These are phyloP conservation scores for Leonotis leonurus DNA, from an alignment of 257 asterid species.

Conservation along the genomic window DNA sequence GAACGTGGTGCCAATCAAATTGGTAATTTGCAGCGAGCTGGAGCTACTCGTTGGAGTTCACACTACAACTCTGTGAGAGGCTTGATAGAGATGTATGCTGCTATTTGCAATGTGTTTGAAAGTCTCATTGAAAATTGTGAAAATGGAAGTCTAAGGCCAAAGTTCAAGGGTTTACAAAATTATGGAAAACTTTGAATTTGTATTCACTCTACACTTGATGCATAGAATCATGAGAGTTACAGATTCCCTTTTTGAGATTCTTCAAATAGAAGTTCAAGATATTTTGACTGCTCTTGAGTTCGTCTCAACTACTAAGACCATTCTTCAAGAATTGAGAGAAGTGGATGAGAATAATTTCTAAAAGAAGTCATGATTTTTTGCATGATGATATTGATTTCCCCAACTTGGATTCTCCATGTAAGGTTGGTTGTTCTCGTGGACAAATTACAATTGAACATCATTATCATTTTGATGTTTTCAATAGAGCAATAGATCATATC, in stretches of 20 bases:
- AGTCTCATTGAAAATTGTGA: neutral
- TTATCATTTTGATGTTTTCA: too few relatives aligned
- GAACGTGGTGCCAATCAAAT: too few relatives aligned
- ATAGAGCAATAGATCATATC: too few relatives aligned
- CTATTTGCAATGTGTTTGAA: neutral
- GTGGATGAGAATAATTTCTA: neutral
- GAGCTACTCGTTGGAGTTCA: slow-evolving; percentile 2
- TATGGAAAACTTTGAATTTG: neutral
- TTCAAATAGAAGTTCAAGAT: neutral
- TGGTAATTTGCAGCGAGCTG: neutral
- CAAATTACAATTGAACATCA: too few relatives aligned
- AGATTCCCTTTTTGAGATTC: neutral
- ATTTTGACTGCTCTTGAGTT: neutral
- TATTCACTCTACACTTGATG: neutral
- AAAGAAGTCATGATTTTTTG: neutral
- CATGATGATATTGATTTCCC: too few relatives aligned
- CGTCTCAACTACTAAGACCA: neutral
- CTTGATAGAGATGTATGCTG: neutral
- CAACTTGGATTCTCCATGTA: too few relatives aligned
- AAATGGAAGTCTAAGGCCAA: neutral
- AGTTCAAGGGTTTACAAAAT: neutral
- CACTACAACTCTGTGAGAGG: neutral
- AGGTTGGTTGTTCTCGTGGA: too few relatives aligned
- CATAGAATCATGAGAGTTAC: neutral
- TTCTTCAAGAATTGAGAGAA: neutral